Conservation (phyloP, 345 rosid genomes). For the Euphorbia lathyris region DNA sequence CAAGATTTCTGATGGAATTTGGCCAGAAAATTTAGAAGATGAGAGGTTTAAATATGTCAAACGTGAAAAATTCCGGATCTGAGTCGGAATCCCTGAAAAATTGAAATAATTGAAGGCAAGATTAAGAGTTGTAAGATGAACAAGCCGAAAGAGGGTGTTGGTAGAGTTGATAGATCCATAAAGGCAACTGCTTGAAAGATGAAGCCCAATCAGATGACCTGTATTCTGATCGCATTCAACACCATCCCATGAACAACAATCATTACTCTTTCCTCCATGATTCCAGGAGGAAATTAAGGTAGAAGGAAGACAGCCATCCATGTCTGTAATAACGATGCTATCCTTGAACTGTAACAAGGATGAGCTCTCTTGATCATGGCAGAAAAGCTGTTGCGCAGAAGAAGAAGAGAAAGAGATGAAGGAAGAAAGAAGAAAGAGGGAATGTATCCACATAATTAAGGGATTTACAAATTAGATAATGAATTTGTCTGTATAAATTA, state of each 20-base stretch:
- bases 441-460: too few relatives aligned
- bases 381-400: too few relatives aligned
- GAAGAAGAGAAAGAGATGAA: too few relatives aligned
- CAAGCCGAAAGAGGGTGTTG: constrained; percentile 16
- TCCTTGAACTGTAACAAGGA: background rate
- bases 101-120: constrained; percentile 8
- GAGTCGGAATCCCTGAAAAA: constrained; percentile 13
- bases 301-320: background rate
- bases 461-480: too few relatives aligned
- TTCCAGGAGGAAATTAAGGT: background rate
- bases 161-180: constrained; percentile 22
- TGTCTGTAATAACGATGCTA: background rate
- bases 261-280: background rate
- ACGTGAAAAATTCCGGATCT: background rate
- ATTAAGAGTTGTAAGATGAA: constrained; percentile 18
- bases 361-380: too few relatives aligned
- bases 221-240: background rate
- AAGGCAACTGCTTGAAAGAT: constrained; percentile 12
- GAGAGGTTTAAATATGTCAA: constrained; percentile 17
- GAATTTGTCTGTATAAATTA: too few relatives aligned
- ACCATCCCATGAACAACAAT: constrained; percentile 4
- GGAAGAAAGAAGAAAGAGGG: too few relatives aligned
- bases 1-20: constrained; percentile 12
- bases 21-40: background rate
- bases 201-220: constrained; percentile 10